Evolutionary conservation across 2,329 filamentous ascomycete species (phyloP).

Genomic region (Pseudogymnoascus sp.): DNA sequence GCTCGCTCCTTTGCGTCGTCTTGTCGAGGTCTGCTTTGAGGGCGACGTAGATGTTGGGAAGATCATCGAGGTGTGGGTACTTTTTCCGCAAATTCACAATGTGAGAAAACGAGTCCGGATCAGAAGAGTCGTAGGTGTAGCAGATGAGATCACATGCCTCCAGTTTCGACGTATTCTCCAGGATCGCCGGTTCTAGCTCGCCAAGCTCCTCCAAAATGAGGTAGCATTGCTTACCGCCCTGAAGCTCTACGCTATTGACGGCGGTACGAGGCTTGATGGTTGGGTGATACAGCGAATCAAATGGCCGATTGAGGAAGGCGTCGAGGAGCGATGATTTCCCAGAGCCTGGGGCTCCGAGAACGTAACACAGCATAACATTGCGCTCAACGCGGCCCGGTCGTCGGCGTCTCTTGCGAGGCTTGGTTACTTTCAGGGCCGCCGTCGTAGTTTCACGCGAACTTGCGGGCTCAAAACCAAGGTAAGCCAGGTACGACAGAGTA

Average conservation of each 20-base stretch:
- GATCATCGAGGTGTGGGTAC: slow-evolving; percentile 76
- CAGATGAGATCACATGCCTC: slow-evolving; percentile 91
- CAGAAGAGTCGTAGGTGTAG: slow-evolving; percentile 93
- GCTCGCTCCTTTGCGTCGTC: slow-evolving; percentile 86
- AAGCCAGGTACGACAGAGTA: slow-evolving; percentile 90
- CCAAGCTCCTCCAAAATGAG: slow-evolving; percentile 92
- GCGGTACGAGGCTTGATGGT: slow-evolving; percentile 92
- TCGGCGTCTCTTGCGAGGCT: slow-evolving; percentile 76
- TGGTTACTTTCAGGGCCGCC: slow-evolving; percentile 84
- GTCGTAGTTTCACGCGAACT: slow-evolving; percentile 71
- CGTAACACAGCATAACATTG: slow-evolving; percentile 90
- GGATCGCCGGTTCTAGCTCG: slow-evolving; percentile 86
- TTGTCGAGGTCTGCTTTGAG: slow-evolving; percentile 95
- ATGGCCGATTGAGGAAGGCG: slow-evolving; percentile 83
- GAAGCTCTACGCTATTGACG: slow-evolving; percentile 93
- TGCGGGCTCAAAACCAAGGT: slow-evolving; percentile 83
- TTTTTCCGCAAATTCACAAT: slow-evolving; percentile 74
- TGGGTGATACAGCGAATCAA: slow-evolving; percentile 75
- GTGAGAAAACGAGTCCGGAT: slow-evolving; percentile 91
- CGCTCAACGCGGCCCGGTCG: slow-evolving; percentile 81
- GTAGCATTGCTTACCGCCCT: slow-evolving; percentile 94
- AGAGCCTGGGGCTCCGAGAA: slow-evolving; percentile 75
- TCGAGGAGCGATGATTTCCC: slow-evolving; percentile 90
- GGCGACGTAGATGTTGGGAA: slow-evolving; percentile 86
- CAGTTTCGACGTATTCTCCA: slow-evolving; percentile 85